Conservation (phyloP, 345 rosid genomes). For the Acer campestre region DNA sequence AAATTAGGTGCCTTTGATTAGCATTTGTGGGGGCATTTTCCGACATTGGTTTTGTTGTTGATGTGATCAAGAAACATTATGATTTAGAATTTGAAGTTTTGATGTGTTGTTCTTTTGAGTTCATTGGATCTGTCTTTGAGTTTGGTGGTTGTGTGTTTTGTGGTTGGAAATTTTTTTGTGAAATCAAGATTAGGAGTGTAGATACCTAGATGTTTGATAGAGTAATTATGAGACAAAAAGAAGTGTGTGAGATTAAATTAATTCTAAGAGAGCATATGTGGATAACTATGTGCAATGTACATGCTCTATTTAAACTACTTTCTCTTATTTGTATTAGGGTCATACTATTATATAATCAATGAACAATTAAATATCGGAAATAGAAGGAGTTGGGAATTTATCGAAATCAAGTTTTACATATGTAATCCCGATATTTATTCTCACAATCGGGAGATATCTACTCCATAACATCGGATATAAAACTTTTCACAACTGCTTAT, state of each 20-base stretch:
- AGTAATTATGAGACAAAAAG: background rate
- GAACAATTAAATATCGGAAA: no score
- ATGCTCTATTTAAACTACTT: no score
- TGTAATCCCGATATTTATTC: no score
- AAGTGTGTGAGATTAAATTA: background rate
- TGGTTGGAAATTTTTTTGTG: background rate
- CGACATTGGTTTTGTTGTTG: background rate
- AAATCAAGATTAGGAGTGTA: background rate
- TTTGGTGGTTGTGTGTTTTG: background rate
- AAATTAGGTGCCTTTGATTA: background rate
- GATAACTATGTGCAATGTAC: no score
- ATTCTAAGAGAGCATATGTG: no score
- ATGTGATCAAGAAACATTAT: background rate
- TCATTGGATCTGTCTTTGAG: constrained; percentile 6
- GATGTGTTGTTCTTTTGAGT: background rate
- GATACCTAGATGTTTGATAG: background rate
- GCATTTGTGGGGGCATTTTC: constrained; percentile 3
- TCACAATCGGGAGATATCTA: no score
- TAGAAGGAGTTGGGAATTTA: no score
- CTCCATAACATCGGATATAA: no score
- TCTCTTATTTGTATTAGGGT: no score
- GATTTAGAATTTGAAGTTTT: background rate
- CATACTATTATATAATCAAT: no score
- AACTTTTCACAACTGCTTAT: no score
- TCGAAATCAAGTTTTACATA: no score